phyloP scores from a whole-genome alignment of 768 basidiomycete genomes.

The Lactarius hatsudake region DNA sequence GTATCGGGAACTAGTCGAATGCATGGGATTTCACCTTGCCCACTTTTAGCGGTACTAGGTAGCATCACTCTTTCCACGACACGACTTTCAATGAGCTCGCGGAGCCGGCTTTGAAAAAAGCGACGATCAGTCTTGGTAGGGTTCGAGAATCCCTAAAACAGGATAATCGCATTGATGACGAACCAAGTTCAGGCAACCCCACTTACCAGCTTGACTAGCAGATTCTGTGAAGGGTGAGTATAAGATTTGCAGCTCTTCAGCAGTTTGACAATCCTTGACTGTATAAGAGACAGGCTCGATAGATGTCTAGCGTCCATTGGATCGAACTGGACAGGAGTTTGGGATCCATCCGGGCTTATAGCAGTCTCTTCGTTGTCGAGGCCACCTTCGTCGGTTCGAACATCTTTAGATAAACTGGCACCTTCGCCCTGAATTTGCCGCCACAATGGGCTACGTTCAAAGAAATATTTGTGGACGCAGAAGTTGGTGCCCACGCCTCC shows the following conservation, averaged over 20 bases:
- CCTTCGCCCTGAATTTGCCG: constrained; percentile 73
- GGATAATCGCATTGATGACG: neutral
- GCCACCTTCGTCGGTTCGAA: constrained; percentile 34
- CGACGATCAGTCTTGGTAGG: constrained; percentile 78
- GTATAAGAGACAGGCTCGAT: constrained; percentile 69
- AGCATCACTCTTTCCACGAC: constrained; percentile 74
- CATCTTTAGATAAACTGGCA: constrained; percentile 36
- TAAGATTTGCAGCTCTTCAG: constrained; percentile 66
- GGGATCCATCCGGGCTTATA: constrained; percentile 26
- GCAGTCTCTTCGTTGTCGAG: constrained; percentile 34
- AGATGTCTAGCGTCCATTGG: constrained; percentile 77
- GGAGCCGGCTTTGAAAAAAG: constrained; percentile 73
- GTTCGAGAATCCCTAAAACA: constrained; percentile 64
- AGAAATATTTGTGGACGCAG: constrained; percentile 82
- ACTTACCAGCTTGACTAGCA: constrained; percentile 74
- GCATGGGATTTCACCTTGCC: constrained; percentile 52
- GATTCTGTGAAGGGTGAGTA: constrained; percentile 70
- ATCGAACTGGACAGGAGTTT: constrained; percentile 49
- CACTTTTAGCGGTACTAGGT: constrained; percentile 51
- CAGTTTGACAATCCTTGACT: constrained; percentile 66
- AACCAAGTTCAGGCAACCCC: neutral
- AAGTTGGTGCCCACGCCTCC: constrained; percentile 76
- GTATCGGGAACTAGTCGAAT: constrained; percentile 59
- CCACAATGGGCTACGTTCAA: constrained; percentile 73
- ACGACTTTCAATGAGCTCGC: constrained; percentile 69